Percentiles rank a stretch among this genome's conserved stretches.
Conservation (phyloP, 257 asterid genomes). For the Nicotiana knightiana region DNA sequence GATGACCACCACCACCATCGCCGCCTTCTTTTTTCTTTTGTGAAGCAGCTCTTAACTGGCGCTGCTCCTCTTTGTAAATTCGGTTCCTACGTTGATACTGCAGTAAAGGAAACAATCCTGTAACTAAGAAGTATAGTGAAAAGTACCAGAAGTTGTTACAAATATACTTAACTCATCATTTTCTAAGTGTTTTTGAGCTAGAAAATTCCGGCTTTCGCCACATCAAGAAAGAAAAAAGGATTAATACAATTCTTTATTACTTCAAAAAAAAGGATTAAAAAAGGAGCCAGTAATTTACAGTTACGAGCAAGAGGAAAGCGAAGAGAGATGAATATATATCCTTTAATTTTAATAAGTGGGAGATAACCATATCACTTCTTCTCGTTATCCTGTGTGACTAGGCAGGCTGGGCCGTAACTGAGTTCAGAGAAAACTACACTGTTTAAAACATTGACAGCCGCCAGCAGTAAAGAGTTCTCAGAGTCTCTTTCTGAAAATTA, state of each 20-base stretch:
- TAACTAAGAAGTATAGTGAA: neutral
- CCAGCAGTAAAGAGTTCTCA: neutral
- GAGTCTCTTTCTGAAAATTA: neutral
- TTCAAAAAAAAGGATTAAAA: too few relatives aligned
- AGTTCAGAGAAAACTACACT: neutral
- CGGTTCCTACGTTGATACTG: constrained; percentile 95
- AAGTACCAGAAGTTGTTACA: neutral
- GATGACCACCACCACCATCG: constrained; percentile 46
- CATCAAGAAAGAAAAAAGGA: neutral
- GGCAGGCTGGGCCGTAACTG: neutral
- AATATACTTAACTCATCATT: neutral
- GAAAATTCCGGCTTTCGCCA: neutral
- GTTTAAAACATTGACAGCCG: neutral
- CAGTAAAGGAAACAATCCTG: constrained; percentile 8
- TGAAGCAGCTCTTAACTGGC: constrained; percentile 78
- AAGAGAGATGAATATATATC: neutral
- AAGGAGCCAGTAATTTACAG: neutral
- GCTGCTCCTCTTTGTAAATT: constrained; percentile 97
- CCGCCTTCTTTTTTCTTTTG: constrained; percentile 64
- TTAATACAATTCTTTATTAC: too few relatives aligned
- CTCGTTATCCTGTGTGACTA: neutral
- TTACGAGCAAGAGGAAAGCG: neutral
- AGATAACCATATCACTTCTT: neutral
- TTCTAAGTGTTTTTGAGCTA: neutral
- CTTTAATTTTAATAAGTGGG: neutral